Percentiles rank a stretch among this genome's conserved stretches.
Conservation (phyloP, 2,329 filamentous ascomycete genomes). For the Neopestalotiopsis rosae region DNA sequence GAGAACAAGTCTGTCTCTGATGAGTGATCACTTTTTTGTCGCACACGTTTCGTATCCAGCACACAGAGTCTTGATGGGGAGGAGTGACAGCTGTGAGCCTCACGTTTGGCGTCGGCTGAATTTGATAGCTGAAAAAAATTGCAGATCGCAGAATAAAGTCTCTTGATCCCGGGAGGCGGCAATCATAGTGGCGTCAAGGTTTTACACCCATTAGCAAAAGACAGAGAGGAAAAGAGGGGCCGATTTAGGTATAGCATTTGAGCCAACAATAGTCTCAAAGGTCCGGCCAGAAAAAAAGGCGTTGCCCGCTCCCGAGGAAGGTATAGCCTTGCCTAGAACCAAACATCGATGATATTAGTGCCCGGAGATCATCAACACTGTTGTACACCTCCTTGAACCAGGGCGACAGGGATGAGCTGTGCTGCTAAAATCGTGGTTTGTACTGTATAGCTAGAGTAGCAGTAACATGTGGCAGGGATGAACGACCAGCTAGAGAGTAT, state of each 20-base stretch:
- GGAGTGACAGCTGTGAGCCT: background rate
- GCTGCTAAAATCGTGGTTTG: background rate
- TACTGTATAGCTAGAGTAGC: background rate
- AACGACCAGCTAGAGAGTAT: background rate
- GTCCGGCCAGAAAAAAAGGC: background rate
- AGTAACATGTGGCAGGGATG: constrained; percentile 5
- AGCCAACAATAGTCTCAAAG: background rate
- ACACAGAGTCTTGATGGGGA: background rate
- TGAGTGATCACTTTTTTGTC: background rate
- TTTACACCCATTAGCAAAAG: too few relatives aligned
- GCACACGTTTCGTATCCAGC: background rate
- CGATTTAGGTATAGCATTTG: background rate
- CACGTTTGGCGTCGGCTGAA: background rate
- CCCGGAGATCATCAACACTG: background rate
- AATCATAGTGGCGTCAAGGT: constrained; percentile 12
- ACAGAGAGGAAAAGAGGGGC: background rate
- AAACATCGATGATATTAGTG: background rate
- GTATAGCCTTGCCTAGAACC: constrained; percentile 3
- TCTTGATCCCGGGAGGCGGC: constrained; percentile 1
- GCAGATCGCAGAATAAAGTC: background rate
- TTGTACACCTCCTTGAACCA: background rate
- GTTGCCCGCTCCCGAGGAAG: background rate
- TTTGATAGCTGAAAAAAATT: background rate
- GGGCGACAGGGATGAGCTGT: background rate
- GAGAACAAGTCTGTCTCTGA: background rate